These are phyloP conservation scores for Backusella liffmaniae DNA, from an alignment of 192 early-diverging fungal species.

Conservation along the genomic window DNA sequence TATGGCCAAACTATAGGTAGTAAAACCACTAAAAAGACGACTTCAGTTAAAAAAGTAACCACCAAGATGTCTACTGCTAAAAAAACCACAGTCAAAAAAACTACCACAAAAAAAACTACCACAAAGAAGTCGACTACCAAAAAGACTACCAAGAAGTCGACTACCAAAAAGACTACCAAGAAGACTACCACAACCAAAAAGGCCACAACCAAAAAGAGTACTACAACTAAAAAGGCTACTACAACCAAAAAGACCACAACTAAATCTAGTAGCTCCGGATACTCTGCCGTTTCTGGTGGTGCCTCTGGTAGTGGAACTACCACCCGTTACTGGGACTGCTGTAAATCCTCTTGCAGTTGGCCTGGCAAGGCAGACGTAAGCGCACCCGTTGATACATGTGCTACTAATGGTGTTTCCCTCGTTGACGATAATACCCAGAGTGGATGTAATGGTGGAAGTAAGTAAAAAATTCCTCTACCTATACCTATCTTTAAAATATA, in stretches of 20 bases:
- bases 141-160: slow-evolving; percentile 13
- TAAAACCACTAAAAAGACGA: background rate
- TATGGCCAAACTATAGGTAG: background rate
- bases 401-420: slow-evolving; percentile 15
- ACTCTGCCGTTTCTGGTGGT: slow-evolving; percentile 17
- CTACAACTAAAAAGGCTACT: slow-evolving; percentile 9
- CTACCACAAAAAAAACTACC: background rate
- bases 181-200: background rate
- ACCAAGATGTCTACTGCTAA: background rate
- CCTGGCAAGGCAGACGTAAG: slow-evolving; percentile 23
- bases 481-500: background rate
- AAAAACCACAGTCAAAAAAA: background rate
- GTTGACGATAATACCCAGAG: slow-evolving; percentile 13
- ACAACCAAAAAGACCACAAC: background rate
- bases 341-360: slow-evolving; percentile 25
- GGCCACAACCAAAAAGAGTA: background rate
- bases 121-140: background rate
- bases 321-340: slow-evolving; percentile 33
- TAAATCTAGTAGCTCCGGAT: background rate
- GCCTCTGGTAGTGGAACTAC: slow-evolving; percentile 18
- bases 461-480: background rate
- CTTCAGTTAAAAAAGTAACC: background rate
- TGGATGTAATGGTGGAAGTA: slow-evolving; percentile 25
- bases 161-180: background rate
- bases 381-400: slow-evolving; percentile 22